phyloP scores from a whole-genome alignment of 495 filamentous ascomycete genomes.

The Penicillium coprophilum region DNA sequence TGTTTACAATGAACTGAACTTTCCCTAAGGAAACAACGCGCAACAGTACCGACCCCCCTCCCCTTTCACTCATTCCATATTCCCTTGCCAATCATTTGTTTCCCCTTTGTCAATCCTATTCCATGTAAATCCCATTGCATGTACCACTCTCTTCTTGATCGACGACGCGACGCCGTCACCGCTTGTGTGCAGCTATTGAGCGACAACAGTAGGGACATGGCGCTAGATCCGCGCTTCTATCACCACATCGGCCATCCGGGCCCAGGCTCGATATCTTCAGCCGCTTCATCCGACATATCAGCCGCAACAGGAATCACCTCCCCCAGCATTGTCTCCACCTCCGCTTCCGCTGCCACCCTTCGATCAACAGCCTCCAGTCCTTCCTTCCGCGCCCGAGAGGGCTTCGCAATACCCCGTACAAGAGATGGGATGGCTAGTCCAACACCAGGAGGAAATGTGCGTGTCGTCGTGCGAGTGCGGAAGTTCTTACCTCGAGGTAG shows the following conservation, averaged over 20 bases:
- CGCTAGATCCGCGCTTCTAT: conserved; percentile 57
- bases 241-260: conserved; percentile 45
- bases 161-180: conserved; percentile 49
- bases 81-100: conserved; percentile 8
- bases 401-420: conserved; percentile 46
- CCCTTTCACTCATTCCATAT: conserved; percentile 20
- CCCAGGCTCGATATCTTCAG: conserved; percentile 53
- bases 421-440: conserved; percentile 38
- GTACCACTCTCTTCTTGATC: conserved; percentile 41
- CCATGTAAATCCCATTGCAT: conserved; percentile 32
- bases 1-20: conserved; percentile 15
- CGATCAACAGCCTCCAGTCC: conserved; percentile 54
- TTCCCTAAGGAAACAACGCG: conserved; percentile 25
- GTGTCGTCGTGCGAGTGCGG: conserved; percentile 89
- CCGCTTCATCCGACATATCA: conserved; percentile 56
- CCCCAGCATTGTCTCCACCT: conserved; percentile 51
- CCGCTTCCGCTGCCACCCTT: conserved; percentile 58
- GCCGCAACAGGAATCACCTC: conserved; percentile 54
- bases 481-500: conserved; percentile 87
- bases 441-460: conserved; percentile 75
- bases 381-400: conserved; percentile 72
- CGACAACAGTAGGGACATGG: conserved; percentile 51
- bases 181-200: conserved; percentile 49
- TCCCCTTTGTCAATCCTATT: conserved; percentile 9
- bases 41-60: conserved; percentile 27